phyloP scores from a whole-genome alignment of 768 basidiomycete genomes.

The Kwoniella dendrophila region DNA sequence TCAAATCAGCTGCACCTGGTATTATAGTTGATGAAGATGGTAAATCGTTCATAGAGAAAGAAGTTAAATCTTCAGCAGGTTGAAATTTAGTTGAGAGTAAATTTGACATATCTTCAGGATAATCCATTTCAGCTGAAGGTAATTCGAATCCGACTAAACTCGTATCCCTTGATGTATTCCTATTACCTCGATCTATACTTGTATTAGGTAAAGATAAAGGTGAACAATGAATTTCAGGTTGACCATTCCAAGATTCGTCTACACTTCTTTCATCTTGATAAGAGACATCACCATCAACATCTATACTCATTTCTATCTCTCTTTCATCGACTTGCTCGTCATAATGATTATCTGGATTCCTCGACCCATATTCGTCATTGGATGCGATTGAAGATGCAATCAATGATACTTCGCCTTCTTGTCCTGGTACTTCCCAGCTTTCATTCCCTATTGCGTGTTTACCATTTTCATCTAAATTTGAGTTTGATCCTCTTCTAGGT shows the following conservation, averaged over 20 bases:
- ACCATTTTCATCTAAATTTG: not conserved
- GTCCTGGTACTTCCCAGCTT: conserved; percentile 47
- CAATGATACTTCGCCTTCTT: conserved; percentile 50
- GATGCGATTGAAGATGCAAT: conserved; percentile 34
- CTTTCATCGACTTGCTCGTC: conserved; percentile 12
- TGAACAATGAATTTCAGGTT: conserved; percentile 36
- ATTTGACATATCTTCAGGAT: conserved; percentile 48
- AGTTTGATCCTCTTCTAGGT: conserved; percentile 18
- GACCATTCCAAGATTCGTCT: conserved; percentile 41
- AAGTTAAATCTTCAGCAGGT: conserved; percentile 17
- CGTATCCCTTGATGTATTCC: conserved; percentile 22
- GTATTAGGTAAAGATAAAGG: conserved; percentile 35
- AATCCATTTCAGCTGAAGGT: conserved; percentile 28
- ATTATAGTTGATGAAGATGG: conserved; percentile 5
- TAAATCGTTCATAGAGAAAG: conserved; percentile 20
- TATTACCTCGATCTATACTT: too few relatives aligned
- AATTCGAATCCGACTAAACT: conserved; percentile 33
- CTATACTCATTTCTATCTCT: conserved; percentile 3
- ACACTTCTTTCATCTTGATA: conserved; percentile 17
- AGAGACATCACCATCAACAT: conserved; percentile 15
- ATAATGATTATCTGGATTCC: conserved; percentile 5
- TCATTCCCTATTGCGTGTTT: too few relatives aligned
- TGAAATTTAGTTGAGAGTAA: conserved; percentile 35
- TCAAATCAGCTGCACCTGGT: not conserved
- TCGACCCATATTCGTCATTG: conserved; percentile 12